These are phyloP conservation scores for Sporothrix dimorphospora DNA, from an alignment of 2,329 filamentous ascomycete species.

Conservation along the genomic window DNA sequence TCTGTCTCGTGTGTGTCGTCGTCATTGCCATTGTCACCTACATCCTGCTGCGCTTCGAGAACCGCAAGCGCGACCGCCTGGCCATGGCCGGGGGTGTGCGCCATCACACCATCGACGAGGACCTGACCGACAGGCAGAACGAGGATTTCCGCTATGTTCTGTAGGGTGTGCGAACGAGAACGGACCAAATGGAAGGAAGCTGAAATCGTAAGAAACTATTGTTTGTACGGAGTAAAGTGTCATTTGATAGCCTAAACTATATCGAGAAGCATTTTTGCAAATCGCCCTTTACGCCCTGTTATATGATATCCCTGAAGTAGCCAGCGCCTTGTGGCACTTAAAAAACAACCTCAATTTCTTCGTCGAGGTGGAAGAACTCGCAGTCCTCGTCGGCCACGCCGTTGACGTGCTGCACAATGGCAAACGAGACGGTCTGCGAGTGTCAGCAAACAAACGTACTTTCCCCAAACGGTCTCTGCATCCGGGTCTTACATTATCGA, in stretches of 20 bases:
- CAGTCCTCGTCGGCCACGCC: conserved; percentile 27
- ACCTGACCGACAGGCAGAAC: conserved; percentile 21
- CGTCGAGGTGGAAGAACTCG: conserved; percentile 23
- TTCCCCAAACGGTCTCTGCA: too few species aligned
- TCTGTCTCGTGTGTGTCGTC: conserved; percentile 19
- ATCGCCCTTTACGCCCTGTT: background rate
- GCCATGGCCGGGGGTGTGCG: conserved; percentile 6
- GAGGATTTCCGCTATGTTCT: conserved; percentile 14
- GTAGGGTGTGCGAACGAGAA: background rate
- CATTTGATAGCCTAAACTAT: background rate
- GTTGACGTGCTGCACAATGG: conserved; percentile 25
- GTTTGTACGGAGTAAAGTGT: background rate
- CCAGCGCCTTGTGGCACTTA: conserved; percentile 15
- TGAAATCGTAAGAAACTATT: too few species aligned
- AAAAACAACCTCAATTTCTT: conserved; percentile 23
- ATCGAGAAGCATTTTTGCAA: background rate
- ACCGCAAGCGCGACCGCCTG: conserved; percentile 9
- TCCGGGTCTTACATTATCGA: conserved; percentile 19
- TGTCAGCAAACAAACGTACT: background rate
- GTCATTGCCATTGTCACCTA: conserved; percentile 15
- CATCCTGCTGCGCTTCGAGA: background rate
- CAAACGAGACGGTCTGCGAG: conserved; percentile 21
- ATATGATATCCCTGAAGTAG: too few species aligned
- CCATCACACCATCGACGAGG: conserved; percentile 13
- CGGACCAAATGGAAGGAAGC: background rate